Conservation (phyloP, 805 yeast species). For the Candida taoyuanica region DNA sequence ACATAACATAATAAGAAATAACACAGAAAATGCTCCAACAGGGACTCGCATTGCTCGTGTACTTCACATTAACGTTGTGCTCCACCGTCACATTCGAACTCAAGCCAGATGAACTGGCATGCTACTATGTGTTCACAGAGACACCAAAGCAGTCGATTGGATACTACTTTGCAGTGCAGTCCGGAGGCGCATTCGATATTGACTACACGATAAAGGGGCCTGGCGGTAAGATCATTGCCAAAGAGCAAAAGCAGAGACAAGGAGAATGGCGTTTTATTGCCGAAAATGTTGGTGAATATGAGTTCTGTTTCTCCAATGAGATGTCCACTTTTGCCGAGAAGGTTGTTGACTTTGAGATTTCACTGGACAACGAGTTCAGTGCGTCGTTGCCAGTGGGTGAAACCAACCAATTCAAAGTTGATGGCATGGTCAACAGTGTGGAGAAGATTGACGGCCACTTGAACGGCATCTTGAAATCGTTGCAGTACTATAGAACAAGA, state of each 20-base stretch:
- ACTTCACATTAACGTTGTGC: constrained; percentile 22
- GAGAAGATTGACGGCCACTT: constrained; percentile 56
- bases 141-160: constrained; percentile 56
- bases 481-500: constrained; percentile 85
- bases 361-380: constrained; percentile 42
- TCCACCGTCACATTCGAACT: constrained; percentile 69
- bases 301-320: constrained; percentile 59
- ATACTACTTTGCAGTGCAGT: constrained; percentile 64
- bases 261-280: constrained; percentile 58
- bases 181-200: constrained; percentile 65
- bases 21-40: background rate
- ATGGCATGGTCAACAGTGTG: constrained; percentile 37
- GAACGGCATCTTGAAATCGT: constrained; percentile 48
- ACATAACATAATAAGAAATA: no score
- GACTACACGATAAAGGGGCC: constrained; percentile 60
- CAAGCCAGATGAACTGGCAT: constrained; percentile 69
- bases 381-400: constrained; percentile 29
- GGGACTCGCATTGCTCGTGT: constrained; percentile 1
- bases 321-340: constrained; percentile 71
- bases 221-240: constrained; percentile 40
- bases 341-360: constrained; percentile 59
- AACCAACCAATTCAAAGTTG: constrained; percentile 48
- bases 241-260: constrained; percentile 54
- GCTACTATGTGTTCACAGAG: constrained; percentile 68
- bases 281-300: constrained; percentile 54